phyloP scores from a whole-genome alignment of 139 green algal genomes.

The Zygnema cylindricum region DNA sequence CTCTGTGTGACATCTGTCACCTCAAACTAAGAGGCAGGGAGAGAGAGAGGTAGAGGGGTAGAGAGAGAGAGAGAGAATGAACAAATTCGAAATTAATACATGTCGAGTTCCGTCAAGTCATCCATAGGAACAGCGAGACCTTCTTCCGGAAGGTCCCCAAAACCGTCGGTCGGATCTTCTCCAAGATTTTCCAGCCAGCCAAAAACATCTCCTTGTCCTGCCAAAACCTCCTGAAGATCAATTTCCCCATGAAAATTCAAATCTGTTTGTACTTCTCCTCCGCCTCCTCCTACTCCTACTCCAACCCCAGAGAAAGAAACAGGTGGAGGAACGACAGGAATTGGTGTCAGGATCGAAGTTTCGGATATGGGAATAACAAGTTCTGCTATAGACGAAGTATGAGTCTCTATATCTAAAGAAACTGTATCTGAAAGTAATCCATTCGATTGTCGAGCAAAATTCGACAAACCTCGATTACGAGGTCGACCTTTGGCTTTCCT shows the following conservation, averaged over 20 bases:
- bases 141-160: not conserved
- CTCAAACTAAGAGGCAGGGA: too few relatives aligned
- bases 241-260: not conserved
- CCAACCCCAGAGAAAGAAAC: not conserved
- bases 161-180: not conserved
- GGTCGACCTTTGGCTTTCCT: not conserved
- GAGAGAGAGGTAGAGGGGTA: not conserved
- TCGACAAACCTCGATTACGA: not conserved
- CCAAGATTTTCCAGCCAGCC: not conserved
- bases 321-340: not conserved
- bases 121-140: constrained; percentile 9
- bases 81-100: not conserved
- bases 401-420: not conserved
- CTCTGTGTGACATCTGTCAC: too few relatives aligned
- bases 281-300: not conserved
- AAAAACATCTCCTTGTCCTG: not conserved
- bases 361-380: not conserved
- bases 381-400: too few relatives aligned
- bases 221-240: not conserved
- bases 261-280: not conserved
- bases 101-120: constrained; percentile 7
- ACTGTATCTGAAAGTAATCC: not conserved
- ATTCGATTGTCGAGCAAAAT: not conserved
- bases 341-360: not conserved
- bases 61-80: not conserved